phyloP scores from a whole-genome alignment of 805 yeast genomes.

The Starmerella geochares region DNA sequence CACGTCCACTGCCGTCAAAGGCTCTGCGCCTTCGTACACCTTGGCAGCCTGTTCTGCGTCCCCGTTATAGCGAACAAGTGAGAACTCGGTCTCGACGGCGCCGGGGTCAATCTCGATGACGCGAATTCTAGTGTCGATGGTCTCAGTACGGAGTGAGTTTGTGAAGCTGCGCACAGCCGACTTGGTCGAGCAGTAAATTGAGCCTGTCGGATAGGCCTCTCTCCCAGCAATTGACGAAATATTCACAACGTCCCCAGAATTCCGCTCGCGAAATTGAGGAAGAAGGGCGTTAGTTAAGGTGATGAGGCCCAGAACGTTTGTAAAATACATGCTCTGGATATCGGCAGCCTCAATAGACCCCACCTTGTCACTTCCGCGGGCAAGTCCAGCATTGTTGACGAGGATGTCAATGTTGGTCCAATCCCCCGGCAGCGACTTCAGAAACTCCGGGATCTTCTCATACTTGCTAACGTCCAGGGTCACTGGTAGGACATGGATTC shows the following conservation, averaged over 20 bases:
- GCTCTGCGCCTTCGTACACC: slow-evolving; percentile 58
- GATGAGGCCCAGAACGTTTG: slow-evolving; percentile 81
- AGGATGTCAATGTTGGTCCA: slow-evolving; percentile 50
- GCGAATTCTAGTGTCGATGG: slow-evolving; percentile 57
- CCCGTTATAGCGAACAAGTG: slow-evolving; percentile 54
- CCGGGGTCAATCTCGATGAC: slow-evolving; percentile 72
- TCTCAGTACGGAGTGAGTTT: slow-evolving; percentile 57
- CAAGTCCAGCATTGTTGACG: slow-evolving; percentile 55
- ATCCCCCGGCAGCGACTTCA: slow-evolving; percentile 44
- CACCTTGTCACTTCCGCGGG: slow-evolving; percentile 65
- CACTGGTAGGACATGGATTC: slow-evolving; percentile 38
- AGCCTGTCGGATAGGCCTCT: slow-evolving; percentile 61
- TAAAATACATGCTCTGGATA: slow-evolving; percentile 64
- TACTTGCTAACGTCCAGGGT: slow-evolving; percentile 50
- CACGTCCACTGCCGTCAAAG: slow-evolving; percentile 62
- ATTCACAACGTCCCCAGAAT: slow-evolving; percentile 52
- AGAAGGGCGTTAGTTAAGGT: slow-evolving; percentile 72
- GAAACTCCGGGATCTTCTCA: slow-evolving; percentile 43
- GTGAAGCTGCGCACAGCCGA: slow-evolving; percentile 52
- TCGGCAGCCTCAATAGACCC: slow-evolving; percentile 59
- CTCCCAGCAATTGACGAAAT: slow-evolving; percentile 63
- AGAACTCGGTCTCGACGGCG: slow-evolving; percentile 69
- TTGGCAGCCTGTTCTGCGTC: slow-evolving; percentile 50
- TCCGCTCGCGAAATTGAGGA: slow-evolving; percentile 57
- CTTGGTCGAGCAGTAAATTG: slow-evolving; percentile 61